Percentiles rank a stretch among this genome's conserved stretches.
These are phyloP conservation scores for Akanthomyces dipterigenus DNA, from an alignment of 2,329 filamentous ascomycete species.

Conservation along the genomic window DNA sequence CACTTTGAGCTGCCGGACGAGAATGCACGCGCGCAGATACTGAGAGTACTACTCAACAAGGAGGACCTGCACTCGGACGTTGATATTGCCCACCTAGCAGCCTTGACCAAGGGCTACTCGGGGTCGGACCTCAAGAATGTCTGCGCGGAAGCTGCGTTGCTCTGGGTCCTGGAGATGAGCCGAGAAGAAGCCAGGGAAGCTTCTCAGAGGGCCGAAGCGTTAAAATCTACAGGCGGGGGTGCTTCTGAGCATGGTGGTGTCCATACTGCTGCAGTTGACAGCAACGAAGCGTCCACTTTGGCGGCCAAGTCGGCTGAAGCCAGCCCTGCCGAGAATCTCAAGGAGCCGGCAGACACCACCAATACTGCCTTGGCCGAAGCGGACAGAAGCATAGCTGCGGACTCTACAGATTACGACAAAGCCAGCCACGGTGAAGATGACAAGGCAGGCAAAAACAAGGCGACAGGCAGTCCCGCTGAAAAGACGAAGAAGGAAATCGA, in stretches of 20 bases:
- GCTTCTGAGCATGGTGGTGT: neutral
- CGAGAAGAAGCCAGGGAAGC: neutral
- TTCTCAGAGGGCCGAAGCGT: no score
- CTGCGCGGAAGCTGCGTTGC: conserved; percentile 21
- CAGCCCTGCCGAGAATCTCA: no score
- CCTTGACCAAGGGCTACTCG: conserved; percentile 40
- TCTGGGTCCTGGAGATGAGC: neutral
- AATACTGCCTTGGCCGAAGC: no score
- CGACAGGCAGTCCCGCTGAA: no score
- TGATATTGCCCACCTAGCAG: conserved; percentile 34
- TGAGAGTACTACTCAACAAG: conserved; percentile 41
- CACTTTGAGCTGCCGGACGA: conserved; percentile 41
- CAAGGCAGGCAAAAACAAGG: neutral
- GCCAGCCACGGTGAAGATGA: no score
- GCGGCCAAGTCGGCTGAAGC: no score
- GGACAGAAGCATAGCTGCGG: no score
- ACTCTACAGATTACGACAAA: no score
- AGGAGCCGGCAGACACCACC: no score
- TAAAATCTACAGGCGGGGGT: no score
- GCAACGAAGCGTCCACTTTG: no score
- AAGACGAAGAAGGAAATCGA: neutral
- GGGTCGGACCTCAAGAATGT: conserved; percentile 47
- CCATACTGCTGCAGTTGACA: no score
- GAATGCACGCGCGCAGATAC: conserved; percentile 36
- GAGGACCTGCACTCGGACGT: conserved; percentile 33